A percentile compares a stretch with the other conserved stretches of the same genome.
These are phyloP conservation scores for Gonapodya prolifera DNA, from an alignment of 192 early-diverging fungal genomes.

Conservation along the genomic window DNA sequence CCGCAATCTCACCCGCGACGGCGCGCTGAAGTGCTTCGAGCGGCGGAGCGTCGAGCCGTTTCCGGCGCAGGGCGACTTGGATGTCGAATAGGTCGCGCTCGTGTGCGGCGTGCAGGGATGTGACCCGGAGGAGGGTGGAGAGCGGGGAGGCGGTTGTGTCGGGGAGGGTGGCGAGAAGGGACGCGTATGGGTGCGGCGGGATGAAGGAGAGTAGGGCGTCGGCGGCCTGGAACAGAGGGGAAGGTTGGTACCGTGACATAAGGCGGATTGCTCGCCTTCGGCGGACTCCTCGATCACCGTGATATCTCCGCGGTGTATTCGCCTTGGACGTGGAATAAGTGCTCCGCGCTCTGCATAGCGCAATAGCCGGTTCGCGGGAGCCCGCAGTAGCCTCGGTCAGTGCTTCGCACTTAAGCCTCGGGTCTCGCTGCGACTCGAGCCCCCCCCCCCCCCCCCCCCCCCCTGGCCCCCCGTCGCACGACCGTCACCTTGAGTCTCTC, in stretches of 20 bases:
- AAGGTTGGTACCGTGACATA: no score
- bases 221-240: not conserved
- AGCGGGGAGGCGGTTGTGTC: not conserved
- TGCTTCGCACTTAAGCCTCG: no score
- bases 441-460: no score
- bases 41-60: not conserved
- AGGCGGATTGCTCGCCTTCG: no score
- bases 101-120: not conserved
- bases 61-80: not conserved
- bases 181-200: not conserved
- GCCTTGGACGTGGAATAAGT: no score
- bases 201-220: not conserved
- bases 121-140: not conserved
- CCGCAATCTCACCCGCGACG: not conserved
- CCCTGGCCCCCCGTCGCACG: no score
- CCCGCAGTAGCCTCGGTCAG: no score
- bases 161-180: not conserved
- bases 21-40: not conserved
- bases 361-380: no score
- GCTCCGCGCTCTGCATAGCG: no score
- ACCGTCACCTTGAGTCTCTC: not conserved
- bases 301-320: no score
- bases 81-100: not conserved
- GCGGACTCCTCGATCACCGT: no score
- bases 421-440: no score